These are phyloP conservation scores for Viola odorata DNA, from an alignment of 345 rosid species.

Conservation along the genomic window DNA sequence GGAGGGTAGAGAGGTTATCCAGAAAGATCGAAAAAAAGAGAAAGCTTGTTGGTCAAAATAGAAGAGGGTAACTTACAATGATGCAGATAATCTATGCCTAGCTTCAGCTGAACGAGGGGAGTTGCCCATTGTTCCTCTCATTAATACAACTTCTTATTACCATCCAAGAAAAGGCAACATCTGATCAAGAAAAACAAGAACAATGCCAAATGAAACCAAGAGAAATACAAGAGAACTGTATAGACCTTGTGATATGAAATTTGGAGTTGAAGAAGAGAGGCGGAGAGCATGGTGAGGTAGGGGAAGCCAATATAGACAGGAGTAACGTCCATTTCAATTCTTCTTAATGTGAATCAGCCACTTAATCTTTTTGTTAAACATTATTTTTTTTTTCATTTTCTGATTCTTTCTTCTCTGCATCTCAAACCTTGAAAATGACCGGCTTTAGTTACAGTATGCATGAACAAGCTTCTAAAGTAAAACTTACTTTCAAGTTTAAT, in stretches of 20 bases:
- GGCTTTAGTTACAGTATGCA: neutral
- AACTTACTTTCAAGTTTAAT: neutral
- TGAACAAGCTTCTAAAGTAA: neutral
- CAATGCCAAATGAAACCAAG: neutral
- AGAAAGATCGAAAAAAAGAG: neutral
- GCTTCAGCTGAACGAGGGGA: slow-evolving; percentile 27
- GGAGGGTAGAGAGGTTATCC: too few species aligned
- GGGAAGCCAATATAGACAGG: slow-evolving; percentile 23
- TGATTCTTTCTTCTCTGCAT: neutral
- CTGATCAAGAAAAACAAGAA: slow-evolving; percentile 3
- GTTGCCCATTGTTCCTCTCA: slow-evolving; percentile 36
- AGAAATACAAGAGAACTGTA: neutral
- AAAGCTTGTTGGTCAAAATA: too few species aligned
- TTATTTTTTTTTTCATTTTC: neutral
- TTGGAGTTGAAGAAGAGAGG: neutral
- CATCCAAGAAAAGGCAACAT: slow-evolving; percentile 2
- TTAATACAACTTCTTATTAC: slow-evolving; percentile 3
- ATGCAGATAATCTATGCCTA: slow-evolving; percentile 36
- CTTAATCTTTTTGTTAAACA: neutral
- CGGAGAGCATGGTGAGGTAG: slow-evolving; percentile 15
- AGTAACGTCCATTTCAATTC: slow-evolving; percentile 47
- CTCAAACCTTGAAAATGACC: neutral
- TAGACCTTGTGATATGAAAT: neutral
- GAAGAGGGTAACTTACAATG: slow-evolving; percentile 48
- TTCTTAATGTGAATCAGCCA: slow-evolving; percentile 10